phyloP scores from a whole-genome alignment of 345 rosid species.

The Salix exigua region DNA sequence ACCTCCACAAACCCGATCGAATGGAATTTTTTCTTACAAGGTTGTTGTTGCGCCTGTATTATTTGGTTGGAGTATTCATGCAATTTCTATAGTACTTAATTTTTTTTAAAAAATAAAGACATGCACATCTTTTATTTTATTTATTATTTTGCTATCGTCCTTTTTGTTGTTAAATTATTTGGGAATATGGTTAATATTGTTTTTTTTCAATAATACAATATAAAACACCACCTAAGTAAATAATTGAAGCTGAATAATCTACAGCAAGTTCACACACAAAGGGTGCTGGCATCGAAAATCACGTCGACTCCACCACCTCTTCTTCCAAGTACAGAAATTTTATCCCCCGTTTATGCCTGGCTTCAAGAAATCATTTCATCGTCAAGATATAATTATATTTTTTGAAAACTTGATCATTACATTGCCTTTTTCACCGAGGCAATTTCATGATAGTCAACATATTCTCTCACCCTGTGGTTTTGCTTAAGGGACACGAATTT shows the following conservation, averaged over 20 bases:
- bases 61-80: too few species aligned
- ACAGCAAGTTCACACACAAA: background rate
- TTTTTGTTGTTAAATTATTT: too few species aligned
- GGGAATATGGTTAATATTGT: too few species aligned
- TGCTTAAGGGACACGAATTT: constrained; percentile 7
- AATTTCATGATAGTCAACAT: background rate
- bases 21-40: too few species aligned
- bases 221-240: too few species aligned
- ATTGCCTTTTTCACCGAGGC: background rate
- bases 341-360: background rate
- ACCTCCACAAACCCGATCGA: too few species aligned
- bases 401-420: background rate
- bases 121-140: too few species aligned
- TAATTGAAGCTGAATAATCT: background rate
- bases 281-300: background rate
- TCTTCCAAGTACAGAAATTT: background rate
- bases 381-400: background rate
- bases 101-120: too few species aligned
- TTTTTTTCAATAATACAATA: too few species aligned
- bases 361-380: background rate
- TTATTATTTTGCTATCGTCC: too few species aligned
- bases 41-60: too few species aligned
- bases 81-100: too few species aligned
- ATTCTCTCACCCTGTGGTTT: background rate
- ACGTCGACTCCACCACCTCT: constrained; percentile 1